Conservation (phyloP, 345 rosid genomes). For the Eucalyptus microcorys region DNA sequence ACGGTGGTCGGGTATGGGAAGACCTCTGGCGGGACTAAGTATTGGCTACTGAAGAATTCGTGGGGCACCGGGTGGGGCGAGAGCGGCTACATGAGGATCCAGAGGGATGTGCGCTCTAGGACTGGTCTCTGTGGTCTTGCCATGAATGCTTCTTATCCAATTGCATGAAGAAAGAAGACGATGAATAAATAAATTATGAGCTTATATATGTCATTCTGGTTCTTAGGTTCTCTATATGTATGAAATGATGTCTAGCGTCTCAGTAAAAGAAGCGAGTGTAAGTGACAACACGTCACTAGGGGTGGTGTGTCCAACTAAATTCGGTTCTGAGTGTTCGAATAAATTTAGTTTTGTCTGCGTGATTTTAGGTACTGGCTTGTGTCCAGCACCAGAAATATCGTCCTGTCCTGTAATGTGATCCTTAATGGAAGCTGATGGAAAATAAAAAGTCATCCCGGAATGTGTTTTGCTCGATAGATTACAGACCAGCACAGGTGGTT, state of each 20-base stretch:
- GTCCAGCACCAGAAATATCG: background rate
- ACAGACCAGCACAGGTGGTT: background rate
- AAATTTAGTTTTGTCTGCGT: background rate
- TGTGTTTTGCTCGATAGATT: background rate
- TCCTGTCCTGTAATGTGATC: background rate
- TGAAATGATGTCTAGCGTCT: background rate
- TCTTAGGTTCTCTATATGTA: background rate
- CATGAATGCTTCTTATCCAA: background rate
- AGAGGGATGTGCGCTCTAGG: slow-evolving; percentile 8
- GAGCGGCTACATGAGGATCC: slow-evolving; percentile 26
- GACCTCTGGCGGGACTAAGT: slow-evolving; percentile 8
- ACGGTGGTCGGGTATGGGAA: slow-evolving; percentile 47
- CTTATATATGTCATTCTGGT: background rate
- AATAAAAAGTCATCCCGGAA: background rate
- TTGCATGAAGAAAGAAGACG: background rate
- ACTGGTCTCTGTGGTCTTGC: slow-evolving; percentile 46
- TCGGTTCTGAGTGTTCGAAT: background rate
- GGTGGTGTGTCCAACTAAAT: background rate
- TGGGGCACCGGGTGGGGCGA: slow-evolving; percentile 1
- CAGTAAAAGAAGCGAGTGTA: background rate
- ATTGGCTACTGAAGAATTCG: background rate
- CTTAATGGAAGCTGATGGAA: background rate
- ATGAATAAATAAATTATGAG: background rate
- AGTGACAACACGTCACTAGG: background rate
- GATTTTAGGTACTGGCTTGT: background rate